Conservation (phyloP, 345 rosid species). For the Eucalyptus paniculata region DNA sequence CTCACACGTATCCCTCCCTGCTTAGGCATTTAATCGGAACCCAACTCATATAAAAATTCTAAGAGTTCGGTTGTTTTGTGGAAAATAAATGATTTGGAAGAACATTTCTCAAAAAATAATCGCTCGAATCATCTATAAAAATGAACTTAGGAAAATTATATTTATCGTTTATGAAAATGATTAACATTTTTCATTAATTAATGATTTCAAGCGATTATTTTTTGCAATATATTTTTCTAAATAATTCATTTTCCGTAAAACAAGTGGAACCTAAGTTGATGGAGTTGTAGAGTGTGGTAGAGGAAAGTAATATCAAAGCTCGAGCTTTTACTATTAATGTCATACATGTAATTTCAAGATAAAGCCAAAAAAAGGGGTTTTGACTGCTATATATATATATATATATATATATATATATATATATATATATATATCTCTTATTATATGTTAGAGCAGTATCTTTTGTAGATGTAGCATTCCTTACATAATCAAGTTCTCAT, state of each 20-base stretch:
- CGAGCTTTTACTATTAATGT: too few species aligned
- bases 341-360: neutral
- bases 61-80: fast-evolving
- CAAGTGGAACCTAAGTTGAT: neutral
- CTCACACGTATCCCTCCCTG: neutral
- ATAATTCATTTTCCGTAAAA: neutral
- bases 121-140: too few species aligned
- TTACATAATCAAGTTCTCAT: too few species aligned
- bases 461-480: neutral
- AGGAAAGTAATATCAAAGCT: neutral
- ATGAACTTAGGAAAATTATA: too few species aligned
- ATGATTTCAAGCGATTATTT: neutral
- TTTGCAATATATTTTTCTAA: neutral
- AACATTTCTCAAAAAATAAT: too few species aligned
- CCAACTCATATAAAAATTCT: neutral
- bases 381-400: too few species aligned
- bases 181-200: neutral
- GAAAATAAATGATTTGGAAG: too few species aligned
- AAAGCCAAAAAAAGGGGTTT: too few species aligned
- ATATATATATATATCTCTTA: too few species aligned
- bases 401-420: too few species aligned
- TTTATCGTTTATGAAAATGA: fast-evolving
- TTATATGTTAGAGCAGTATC: fast-evolving
- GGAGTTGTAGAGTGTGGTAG: fast-evolving
- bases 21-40: neutral